These are phyloP conservation scores for Aechmea fasciata DNA, from an alignment of 176 grass and related monocot genomes.

Conservation along the genomic window DNA sequence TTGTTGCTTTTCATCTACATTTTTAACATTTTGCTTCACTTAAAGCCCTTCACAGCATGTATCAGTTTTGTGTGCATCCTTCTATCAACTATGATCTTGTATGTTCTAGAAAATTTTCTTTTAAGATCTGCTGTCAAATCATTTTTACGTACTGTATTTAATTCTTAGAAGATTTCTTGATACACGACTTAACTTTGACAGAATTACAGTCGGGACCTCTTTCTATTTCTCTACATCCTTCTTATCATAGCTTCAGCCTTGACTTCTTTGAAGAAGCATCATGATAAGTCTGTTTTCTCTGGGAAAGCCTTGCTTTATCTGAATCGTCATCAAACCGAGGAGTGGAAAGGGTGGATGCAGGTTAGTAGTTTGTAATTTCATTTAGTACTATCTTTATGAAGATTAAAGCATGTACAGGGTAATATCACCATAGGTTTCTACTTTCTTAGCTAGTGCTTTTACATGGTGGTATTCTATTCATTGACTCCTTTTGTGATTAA, in stretches of 20 bases:
- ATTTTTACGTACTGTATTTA: background rate
- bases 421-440: background rate
- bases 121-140: background rate
- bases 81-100: background rate
- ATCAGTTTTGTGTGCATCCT: no score
- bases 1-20: no score
- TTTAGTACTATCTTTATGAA: background rate
- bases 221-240: slow-evolving; percentile 24
- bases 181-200: slow-evolving; percentile 9
- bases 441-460: background rate
- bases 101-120: background rate
- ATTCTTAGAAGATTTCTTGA: slow-evolving; percentile 3
- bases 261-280: slow-evolving; percentile 24
- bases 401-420: no score
- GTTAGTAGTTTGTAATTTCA: slow-evolving; percentile 8
- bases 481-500: no score
- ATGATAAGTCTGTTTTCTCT: slow-evolving; percentile 17
- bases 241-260: slow-evolving; percentile 16
- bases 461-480: no score
- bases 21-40: no score
- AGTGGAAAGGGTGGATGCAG: slow-evolving; percentile 30
- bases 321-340: slow-evolving; percentile 24
- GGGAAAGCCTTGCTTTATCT: slow-evolving; percentile 24
- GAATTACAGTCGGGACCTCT: slow-evolving; percentile 21
- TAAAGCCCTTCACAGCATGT: no score